Evolutionary conservation across 2,329 filamentous ascomycete species (phyloP), one percentile per base, ranked within the genome.

Genomic region (Paraconiothyrium brasiliense): DNA sequence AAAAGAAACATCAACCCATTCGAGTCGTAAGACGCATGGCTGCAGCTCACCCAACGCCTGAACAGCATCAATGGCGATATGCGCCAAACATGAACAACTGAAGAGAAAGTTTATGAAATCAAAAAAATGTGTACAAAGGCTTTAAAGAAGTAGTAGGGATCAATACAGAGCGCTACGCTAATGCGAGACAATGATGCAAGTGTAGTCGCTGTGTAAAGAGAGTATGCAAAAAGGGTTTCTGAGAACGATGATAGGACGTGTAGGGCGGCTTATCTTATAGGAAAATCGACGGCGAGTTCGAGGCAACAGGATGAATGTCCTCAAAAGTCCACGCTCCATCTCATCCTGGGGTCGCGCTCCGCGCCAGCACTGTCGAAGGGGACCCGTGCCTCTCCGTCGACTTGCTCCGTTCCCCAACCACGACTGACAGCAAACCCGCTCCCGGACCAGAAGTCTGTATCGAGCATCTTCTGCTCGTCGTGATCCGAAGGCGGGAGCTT

Each of bases 281-380:
- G 34, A 30, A 58, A 44, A 32, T 8, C 7, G 41, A 27, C n/a
- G 13, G 24, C 5, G 8, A 27, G 27, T 9, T 10, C 14, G 13
- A 27, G 27, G 27, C 27, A 39, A 56, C 35, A 46, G 35, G 22
- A 30, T 49, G 22, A 47, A 35, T 14, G 4, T 47, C 16, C 8
- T 67, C 57, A 82, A 57, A 82, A 78, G 59, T 82, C 80, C 54
- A 82, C 80, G 62, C 75, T 81, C 79, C 79, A 81, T 58, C 79
- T 63, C 63, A 79, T 71, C 44, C 70, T 69, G 1, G 77, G 76
- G 62, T 81, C 79, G 16, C 77, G 69, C 59, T 73, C 73, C 10
- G 63, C 71, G 46, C 73, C 76, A 52, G 57, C 71, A 62, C 75
- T 69, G 59, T 79, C 78, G 56, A 79, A 78, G 32, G 75, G 72